Base-by-base conservation (phyloP, 2,329 filamentous ascomycete genomes). In the Talaromyces funiculosus region DNA sequence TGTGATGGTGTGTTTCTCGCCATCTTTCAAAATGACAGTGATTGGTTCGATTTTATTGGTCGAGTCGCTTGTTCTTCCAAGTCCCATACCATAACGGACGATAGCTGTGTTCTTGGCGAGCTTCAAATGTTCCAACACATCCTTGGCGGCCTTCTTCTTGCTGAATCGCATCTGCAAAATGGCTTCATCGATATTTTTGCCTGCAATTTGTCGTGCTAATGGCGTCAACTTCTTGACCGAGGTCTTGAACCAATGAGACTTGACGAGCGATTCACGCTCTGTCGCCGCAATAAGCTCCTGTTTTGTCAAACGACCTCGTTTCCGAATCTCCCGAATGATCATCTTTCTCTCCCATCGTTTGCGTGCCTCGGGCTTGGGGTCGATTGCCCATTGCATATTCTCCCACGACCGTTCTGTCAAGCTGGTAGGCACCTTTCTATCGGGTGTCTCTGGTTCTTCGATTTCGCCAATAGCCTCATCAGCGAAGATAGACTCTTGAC, bases 121-220 rank as follows among this genome's bases (percentile, higher is more conserved):
- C 71, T 94, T 85, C 18, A 99, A 80, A 71, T 94, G 90, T 70
- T 86, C 87, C 67, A 84, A 80, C 29, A 97, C 85, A 69, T 96
- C 91, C 66, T 84, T 81, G 6, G 93, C 90, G 64, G 89, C 89
- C 79, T 92, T 93, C 84, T 99, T 99, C 81, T 91, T 90, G 74
- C 88, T 93, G 79, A 93, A 97, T 60, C 88, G 85, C 90, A 99
- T 96, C 81, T 99, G 94, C 59, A 90, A 78, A 66, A 97, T 90
- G 14, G 94, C 94, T 37, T 99, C 92, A 61, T 95, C 91, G 63
- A 99, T 81, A n/a, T 88, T 87, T 83, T 97, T 97, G 66, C 94
- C 94, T 2, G 86, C 83, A 70, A 99, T 94, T 78, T 97, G 94
- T 59, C 89, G 86, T 24, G 93, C 87, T 54, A 99, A 79, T 68